Evolutionary conservation across 1,284 basidiomycete species (phyloP).

Genomic region (Exsudoporus floridanus): DNA sequence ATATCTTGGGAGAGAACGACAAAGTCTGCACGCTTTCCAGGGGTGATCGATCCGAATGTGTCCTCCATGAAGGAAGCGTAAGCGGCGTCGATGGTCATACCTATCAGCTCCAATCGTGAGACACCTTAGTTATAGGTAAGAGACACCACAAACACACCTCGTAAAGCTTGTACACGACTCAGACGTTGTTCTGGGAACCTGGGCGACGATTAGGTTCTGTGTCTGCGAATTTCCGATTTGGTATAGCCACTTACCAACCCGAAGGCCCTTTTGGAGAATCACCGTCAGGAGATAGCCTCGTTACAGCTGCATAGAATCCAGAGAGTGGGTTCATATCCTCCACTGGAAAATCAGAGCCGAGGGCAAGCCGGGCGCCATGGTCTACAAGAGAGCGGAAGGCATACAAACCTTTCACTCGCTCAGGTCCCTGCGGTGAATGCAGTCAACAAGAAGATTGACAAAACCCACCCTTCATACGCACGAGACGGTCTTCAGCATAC

Average conservation of each 20-base stretch:
- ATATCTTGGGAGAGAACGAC: slow-evolving; percentile 82
- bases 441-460: neutral
- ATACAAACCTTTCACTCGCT: slow-evolving; percentile 83
- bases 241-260: slow-evolving; percentile 64
- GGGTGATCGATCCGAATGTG: slow-evolving; percentile 65
- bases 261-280: slow-evolving; percentile 77
- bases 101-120: slow-evolving; percentile 28
- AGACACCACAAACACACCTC: slow-evolving; percentile 48
- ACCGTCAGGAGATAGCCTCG: slow-evolving; percentile 70
- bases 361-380: slow-evolving; percentile 58
- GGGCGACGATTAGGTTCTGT: neutral
- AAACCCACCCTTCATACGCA: slow-evolving; percentile 34
- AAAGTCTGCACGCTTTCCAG: slow-evolving; percentile 84
- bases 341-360: slow-evolving; percentile 91
- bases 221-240: neutral
- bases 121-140: neutral
- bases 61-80: slow-evolving; percentile 84
- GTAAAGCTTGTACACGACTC: slow-evolving; percentile 68
- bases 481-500: slow-evolving; percentile 81
- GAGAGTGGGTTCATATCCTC: slow-evolving; percentile 74
- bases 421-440: slow-evolving; percentile 58
- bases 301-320: slow-evolving; percentile 85
- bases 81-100: slow-evolving; percentile 78
- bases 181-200: slow-evolving; percentile 84
- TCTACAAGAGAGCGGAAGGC: slow-evolving; percentile 77